Evolutionary conservation across 176 grass and related monocot genomes (phyloP).

Genomic region (Oryza brachyantha): DNA sequence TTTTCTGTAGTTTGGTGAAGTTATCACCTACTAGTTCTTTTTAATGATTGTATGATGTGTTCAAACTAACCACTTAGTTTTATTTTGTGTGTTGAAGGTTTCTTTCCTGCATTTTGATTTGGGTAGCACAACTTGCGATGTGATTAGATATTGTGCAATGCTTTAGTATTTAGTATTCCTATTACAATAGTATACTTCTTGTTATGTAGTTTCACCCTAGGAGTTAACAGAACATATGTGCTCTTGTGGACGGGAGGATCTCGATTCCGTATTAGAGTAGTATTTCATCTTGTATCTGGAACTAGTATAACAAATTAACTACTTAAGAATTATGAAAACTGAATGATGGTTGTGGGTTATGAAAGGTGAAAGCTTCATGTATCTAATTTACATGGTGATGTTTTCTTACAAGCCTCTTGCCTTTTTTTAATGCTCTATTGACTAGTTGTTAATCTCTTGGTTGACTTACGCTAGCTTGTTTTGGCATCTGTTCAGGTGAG

Average conservation of each 20-base stretch:
- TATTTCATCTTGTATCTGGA: not conserved
- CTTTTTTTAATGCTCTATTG: not conserved
- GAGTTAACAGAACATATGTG: too few species aligned
- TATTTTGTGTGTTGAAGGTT: not conserved
- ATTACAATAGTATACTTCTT: not conserved
- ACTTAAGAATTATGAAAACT: not conserved
- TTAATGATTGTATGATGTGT: too few species aligned
- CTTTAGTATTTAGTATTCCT: not conserved
- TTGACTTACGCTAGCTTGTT: constrained; percentile 19
- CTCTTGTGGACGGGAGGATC: too few species aligned
- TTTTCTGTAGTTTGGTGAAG: not conserved
- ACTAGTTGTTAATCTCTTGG: constrained; percentile 19
- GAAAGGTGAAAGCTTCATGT: not conserved
- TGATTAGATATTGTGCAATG: not conserved
- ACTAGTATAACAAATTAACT: not conserved
- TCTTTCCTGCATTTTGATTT: not conserved
- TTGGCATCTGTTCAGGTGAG: constrained; percentile 51
- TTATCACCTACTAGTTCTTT: not conserved
- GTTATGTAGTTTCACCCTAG: not conserved
- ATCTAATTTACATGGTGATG: not conserved
- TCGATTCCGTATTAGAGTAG: too few species aligned
- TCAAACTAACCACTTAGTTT: not conserved
- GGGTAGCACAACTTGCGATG: not conserved
- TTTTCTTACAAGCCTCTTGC: constrained; percentile 3
- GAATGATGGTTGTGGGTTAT: not conserved